Base-by-base conservation (phyloP, 1,284 basidiomycete genomes). In the Irpex sp. region DNA sequence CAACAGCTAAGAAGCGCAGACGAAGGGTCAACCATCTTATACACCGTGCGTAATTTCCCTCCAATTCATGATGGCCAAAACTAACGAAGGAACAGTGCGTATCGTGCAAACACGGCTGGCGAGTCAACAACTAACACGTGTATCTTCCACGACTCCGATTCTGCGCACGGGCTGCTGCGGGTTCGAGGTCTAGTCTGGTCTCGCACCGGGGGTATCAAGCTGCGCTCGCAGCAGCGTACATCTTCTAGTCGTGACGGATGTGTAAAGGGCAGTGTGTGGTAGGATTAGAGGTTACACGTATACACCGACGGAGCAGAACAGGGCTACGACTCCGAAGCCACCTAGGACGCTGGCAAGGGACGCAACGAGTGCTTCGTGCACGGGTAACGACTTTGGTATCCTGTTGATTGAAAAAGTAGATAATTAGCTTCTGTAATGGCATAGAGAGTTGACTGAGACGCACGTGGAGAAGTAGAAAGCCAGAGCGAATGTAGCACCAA, bases 381-480 rank as follows among this genome's bases (percentile, higher is more conserved):
- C 65, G n/a, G 91, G 89, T 55, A 92, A 65, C 70, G 82, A 77
- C 79, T 89, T 93, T 68, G 89, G 87, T 57, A 93, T 82, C 43
- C 92, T 93, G 74, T 63, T 69, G 11, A 63, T 4, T 13, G 2
- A 26, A 17, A 51, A 17, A 60, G 59, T 47, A 56, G 36, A 26
- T 39, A 7, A 60, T 47, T 43, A 21, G 50, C 21, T 33, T 31
- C 33, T 36, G 39, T 39, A 51, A 31, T 31, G 19, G 43, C 17
- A 37, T 11, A 33, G 49, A 57, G 53, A 46, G 33, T 35, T 35
- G 33, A 35, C 7, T 19, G 43, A 51, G 19, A 81, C 85, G 71
- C 73, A 94, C 94, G 92, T 95, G 63, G 94, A 89, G 75, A 93
- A 94, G 79, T 94, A 93, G 80, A 96, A 96, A 0, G 89, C 84